Base-by-base conservation (phyloP, 805 yeast species). In the Vanderwaltozyma verrucispora region DNA sequence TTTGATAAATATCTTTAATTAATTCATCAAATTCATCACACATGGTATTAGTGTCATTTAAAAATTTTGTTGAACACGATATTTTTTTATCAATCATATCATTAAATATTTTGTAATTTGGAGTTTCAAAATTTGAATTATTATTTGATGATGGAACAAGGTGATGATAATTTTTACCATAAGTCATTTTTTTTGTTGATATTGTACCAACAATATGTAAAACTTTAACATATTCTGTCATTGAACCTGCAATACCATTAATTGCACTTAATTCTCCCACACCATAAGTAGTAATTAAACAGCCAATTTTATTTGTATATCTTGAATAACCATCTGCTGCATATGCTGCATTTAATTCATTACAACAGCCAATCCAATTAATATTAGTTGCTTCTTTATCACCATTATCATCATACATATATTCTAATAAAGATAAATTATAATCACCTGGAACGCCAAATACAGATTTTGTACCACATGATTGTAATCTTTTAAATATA, bases 301-400 rank as follows among this genome's bases (percentile, higher is more conserved):
- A 86, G 36, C 86, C 84, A 6, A 82, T 71, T n/a, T 74, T 70
- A 34, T 69, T 65, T 21, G 77, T 68, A 30, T 66, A 65, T 43
- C 89, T 71, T 15, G 92, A 75, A 51, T 84, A 88, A 5, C 96
- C 96, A 57, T 88, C 96, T 7, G 89, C 88, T 5, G 92, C 77
- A 55, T 88, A 87, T 8, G 94, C 92, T 3, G 92, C 80, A 53
- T 87, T 88, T 45, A 87, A 68, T 63, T 87, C 96, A 53, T 87
- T 87, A 64, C 95, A 84, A 42, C 77, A 75, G 18, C 95, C 95
- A 34, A 83, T 67, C 84, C 94, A 86, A 37, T 74, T 62, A 47
- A 80, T n/a, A n/a, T n/a, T 55, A 5, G 25, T 2, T 27, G 30
- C 31, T 6, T 14, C 11, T 3, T 19, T 30, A 10, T 18, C 26